Evolutionary conservation across 768 basidiomycete species (phyloP), one percentile per base, ranked within the genome.

Genomic region (Sutorius australiensis): DNA sequence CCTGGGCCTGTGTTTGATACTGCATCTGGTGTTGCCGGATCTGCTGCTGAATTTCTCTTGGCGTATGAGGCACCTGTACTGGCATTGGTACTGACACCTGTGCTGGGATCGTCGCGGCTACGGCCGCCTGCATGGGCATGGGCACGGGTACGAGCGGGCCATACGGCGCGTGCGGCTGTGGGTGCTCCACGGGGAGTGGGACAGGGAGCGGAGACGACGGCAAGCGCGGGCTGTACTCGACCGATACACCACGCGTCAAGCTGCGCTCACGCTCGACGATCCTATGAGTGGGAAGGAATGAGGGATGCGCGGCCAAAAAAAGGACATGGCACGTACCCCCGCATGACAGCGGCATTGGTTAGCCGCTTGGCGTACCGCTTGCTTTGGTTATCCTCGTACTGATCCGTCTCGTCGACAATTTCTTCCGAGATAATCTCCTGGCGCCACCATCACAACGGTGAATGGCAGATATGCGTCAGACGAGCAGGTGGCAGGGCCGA

Each of bases 371-470:
- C 93, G 8, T 77, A 74, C 53, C 78, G 79, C 65, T 93, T 94
- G 47, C 83, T 85, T 44, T 84, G 84, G 63, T 95, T 97, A 60
- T 92, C 90, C 58, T 90, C 84, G 60, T 88, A 95, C 27, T 84
- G 79, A 71, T 97, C 94, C 3, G 93, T 95, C 70, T 97, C 94
- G 62, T 95, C 94, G 30, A 95, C 88, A 49, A 97, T 95, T 67
- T 97, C 95, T 71, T 97, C 93, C 0, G 89, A 86, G 17, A 98
- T 91, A 56, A 98, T 97, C 78, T 95, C 94, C 80, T 91, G 70
- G 57, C 65, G 21, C 24, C 16, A 27, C 5, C 19, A 17, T 1
- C 2, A 16, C 44, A 39, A 39, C 27, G 13, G 43, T 11, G 42
- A 50, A 45, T 16, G 17, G 36, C 19, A 9, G 3, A 24, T 16